A percentile compares a stretch with the other conserved stretches of the same genome.
phyloP scores from a whole-genome alignment of 768 basidiomycete species.

The Hirschioporus abietinus region DNA sequence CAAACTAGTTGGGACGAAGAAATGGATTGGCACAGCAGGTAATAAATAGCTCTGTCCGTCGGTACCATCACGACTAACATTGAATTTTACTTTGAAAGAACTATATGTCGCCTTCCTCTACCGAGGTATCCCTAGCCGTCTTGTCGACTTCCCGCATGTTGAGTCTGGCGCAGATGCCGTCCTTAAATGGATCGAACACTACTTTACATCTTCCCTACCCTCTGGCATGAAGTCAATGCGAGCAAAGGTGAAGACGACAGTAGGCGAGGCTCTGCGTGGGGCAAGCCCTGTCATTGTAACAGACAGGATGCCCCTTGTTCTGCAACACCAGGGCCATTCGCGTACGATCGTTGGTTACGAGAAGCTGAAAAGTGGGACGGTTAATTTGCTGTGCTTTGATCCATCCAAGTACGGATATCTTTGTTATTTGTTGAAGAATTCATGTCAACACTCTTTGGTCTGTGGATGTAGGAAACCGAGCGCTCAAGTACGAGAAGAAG shows the following conservation, averaged over 20 bases:
- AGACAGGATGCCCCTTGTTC: conserved; percentile 70
- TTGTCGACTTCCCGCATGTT: conserved; percentile 51
- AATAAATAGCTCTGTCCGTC: conserved; percentile 9
- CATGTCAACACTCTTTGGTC: no score
- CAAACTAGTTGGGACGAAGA: conserved; percentile 47
- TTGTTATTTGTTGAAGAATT: background rate
- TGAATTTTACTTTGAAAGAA: conserved; percentile 36
- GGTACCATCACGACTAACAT: conserved; percentile 3
- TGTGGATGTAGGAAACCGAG: conserved; percentile 17
- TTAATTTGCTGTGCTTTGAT: conserved; percentile 73
- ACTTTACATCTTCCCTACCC: conserved; percentile 46
- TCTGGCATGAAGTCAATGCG: conserved; percentile 2
- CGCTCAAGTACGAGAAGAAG: conserved; percentile 11
- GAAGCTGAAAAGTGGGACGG: conserved; percentile 46
- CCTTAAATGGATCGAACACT: conserved; percentile 68
- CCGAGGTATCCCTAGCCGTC: conserved; percentile 75
- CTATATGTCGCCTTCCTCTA: conserved; percentile 73
- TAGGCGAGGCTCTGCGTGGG: conserved; percentile 48
- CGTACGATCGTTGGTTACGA: conserved; percentile 83
- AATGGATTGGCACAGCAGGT: conserved; percentile 85
- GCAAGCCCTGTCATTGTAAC: conserved; percentile 51
- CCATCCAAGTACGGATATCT: conserved; percentile 50
- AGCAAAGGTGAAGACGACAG: conserved; percentile 21
- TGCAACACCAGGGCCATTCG: conserved; percentile 86
- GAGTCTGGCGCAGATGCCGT: conserved; percentile 41